Evolutionary conservation across 345 rosid species (phyloP).

Genomic region (Kandelia obovata): DNA sequence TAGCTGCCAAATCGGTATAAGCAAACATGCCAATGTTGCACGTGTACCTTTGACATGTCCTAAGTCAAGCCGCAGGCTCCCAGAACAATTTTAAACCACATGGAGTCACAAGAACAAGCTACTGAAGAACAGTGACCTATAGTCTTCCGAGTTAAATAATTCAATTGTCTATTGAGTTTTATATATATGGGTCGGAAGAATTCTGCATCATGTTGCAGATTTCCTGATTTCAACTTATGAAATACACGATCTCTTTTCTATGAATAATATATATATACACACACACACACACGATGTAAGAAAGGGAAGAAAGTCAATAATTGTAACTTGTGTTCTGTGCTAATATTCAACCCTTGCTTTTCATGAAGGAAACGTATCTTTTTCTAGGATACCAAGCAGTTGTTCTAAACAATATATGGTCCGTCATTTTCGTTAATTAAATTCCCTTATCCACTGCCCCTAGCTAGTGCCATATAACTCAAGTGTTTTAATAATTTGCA

Average conservation of each 20-base stretch:
- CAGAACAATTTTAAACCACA: not conserved
- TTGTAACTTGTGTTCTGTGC: not conserved
- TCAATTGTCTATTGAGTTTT: too few relatives aligned
- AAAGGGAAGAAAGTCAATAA: not conserved
- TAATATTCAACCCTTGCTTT: not conserved
- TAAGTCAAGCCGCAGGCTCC: too few relatives aligned
- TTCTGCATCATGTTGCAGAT: not conserved
- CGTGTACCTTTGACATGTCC: not conserved
- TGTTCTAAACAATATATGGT: not conserved
- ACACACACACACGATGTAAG: not conserved
- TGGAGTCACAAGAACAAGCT: not conserved
- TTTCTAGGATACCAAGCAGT: slow-evolving; percentile 22
- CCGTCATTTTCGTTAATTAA: slow-evolving; percentile 7
- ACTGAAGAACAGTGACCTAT: not conserved
- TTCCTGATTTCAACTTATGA: not conserved
- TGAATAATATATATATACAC: not conserved
- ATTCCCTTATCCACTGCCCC: slow-evolving; percentile 15
- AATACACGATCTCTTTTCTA: not conserved
- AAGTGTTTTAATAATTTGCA: too few relatives aligned
- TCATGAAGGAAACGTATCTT: slow-evolving; percentile 10
- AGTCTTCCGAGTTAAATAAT: not conserved
- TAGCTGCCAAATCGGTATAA: not conserved
- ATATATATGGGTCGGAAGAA: not conserved
- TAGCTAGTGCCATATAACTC: not conserved
- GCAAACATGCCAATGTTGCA: not conserved